Conservation (phyloP, 2,329 filamentous ascomycete genomes). For the Tolypocladium capitatum region DNA sequence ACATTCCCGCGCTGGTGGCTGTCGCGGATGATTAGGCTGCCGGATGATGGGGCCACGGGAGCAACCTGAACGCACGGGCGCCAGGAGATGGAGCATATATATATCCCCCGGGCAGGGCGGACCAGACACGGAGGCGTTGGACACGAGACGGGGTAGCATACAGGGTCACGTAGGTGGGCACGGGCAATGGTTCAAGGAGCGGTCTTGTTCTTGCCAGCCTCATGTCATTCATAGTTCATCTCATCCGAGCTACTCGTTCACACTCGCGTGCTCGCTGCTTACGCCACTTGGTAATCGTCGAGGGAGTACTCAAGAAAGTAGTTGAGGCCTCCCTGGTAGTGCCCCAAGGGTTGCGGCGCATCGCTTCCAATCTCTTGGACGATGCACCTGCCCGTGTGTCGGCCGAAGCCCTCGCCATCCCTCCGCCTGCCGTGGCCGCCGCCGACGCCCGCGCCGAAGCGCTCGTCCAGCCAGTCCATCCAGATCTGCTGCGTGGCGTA, state of each 20-base stretch:
- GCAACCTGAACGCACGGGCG: background rate
- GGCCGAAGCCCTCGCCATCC: background rate
- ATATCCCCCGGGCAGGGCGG: background rate
- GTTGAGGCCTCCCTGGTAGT: slow-evolving; percentile 4
- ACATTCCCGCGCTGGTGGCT: slow-evolving; percentile 60
- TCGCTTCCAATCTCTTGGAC: slow-evolving; percentile 1
- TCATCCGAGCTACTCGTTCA: too few relatives aligned
- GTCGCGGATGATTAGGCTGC: slow-evolving; percentile 3
- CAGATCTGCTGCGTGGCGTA: slow-evolving; percentile 11
- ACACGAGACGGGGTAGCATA: background rate
- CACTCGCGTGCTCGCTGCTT: background rate
- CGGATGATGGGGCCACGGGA: background rate
- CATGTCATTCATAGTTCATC: background rate
- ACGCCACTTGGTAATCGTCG: slow-evolving; percentile 4
- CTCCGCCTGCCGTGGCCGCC: background rate
- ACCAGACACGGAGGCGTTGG: background rate
- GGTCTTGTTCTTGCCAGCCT: background rate
- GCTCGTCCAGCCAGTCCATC: slow-evolving; percentile 11
- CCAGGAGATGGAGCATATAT: background rate
- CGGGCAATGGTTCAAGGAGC: background rate
- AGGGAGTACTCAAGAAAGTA: slow-evolving; percentile 4
- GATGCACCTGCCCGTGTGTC: background rate
- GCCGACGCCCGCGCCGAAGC: slow-evolving; percentile 3
- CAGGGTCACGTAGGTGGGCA: background rate
- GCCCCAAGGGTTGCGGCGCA: slow-evolving; percentile 3